phyloP scores from a whole-genome alignment of 2,329 filamentous ascomycete genomes.

The Sphaerulina musiva region DNA sequence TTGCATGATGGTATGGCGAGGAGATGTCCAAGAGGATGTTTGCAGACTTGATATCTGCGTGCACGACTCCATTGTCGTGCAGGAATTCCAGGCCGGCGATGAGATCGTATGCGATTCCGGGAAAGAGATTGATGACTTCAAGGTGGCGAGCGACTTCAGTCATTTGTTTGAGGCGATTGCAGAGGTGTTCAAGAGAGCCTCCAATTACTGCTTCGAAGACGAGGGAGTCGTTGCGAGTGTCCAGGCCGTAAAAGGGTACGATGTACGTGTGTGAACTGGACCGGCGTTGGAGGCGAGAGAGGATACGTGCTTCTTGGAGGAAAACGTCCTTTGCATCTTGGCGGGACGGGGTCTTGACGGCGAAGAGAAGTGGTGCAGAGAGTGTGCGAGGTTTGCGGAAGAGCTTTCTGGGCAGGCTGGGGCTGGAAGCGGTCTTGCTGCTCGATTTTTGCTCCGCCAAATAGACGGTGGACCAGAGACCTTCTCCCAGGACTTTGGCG shows the following conservation, averaged over 20 bases:
- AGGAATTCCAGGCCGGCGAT: slow-evolving; percentile 40
- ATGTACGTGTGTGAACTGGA: slow-evolving; percentile 23
- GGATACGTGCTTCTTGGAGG: slow-evolving; percentile 31
- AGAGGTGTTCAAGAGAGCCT: slow-evolving; percentile 30
- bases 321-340: slow-evolving; percentile 32
- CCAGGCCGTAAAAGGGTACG: slow-evolving; percentile 33
- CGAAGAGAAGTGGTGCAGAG: slow-evolving; percentile 24
- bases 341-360: slow-evolving; percentile 32
- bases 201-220: slow-evolving; percentile 32
- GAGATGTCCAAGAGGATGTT: slow-evolving; percentile 40
- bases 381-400: slow-evolving; percentile 12
- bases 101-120: slow-evolving; percentile 36
- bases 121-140: slow-evolving; percentile 36
- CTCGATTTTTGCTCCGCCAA: slow-evolving; percentile 25
- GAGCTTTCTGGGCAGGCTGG: slow-evolving; percentile 13
- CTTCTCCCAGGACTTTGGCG: slow-evolving; percentile 31
- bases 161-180: slow-evolving; percentile 26
- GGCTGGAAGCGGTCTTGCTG: slow-evolving; percentile 16
- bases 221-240: slow-evolving; percentile 27
- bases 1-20: slow-evolving; percentile 11
- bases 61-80: slow-evolving; percentile 36
- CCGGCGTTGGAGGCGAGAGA: slow-evolving; percentile 29
- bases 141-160: slow-evolving; percentile 32
- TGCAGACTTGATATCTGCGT: slow-evolving; percentile 45
- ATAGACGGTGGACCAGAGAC: slow-evolving; percentile 35